Evolutionary conservation across 192 early-diverging fungal species (phyloP).

Genomic region (Dissophora globulifera): DNA sequence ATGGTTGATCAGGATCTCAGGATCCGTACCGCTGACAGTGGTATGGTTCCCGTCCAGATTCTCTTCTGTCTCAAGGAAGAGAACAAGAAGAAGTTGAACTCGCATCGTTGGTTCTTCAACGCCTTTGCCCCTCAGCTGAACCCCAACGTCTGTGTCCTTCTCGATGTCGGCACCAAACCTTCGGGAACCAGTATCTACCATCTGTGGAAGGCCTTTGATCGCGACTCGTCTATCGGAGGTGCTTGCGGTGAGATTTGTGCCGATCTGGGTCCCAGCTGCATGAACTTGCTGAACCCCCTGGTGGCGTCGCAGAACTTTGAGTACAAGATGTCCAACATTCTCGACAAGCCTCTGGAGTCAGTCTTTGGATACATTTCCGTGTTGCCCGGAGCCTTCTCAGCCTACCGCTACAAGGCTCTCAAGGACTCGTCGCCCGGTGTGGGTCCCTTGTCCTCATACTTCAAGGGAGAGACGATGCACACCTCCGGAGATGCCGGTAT

Average conservation of each 20-base stretch:
- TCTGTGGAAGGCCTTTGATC: conserved; percentile 89
- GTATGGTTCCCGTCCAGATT: conserved; percentile 86
- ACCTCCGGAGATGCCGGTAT: conserved; percentile 75
- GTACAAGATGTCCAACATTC: conserved; percentile 97
- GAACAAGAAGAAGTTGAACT: conserved; percentile 95
- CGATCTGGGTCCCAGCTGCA: conserved; percentile 80
- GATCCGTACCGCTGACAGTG: conserved; percentile 73
- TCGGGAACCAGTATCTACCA: conserved; percentile 85
- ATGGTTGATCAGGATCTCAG: conserved; percentile 72
- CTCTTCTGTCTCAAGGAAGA: conserved; percentile 94
- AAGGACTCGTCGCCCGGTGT: conserved; percentile 68
- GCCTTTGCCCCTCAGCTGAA: conserved; percentile 85
- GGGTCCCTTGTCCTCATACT: conserved; percentile 83
- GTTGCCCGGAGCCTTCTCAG: conserved; percentile 94
- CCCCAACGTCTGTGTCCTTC: conserved; percentile 88
- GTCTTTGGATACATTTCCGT: conserved; percentile 97
- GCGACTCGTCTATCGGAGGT: conserved; percentile 82
- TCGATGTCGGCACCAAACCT: conserved; percentile 94
- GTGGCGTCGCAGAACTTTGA: conserved; percentile 97
- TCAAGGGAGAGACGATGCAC: conserved; percentile 92
- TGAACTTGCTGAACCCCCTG: conserved; percentile 82
- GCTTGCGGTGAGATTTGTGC: conserved; percentile 95
- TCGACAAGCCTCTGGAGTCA: conserved; percentile 95
- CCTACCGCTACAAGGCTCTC: conserved; percentile 88
- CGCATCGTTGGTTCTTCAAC: conserved; percentile 97